phyloP scores from a whole-genome alignment of 805 yeast species.

The Nakazawaea populi region DNA sequence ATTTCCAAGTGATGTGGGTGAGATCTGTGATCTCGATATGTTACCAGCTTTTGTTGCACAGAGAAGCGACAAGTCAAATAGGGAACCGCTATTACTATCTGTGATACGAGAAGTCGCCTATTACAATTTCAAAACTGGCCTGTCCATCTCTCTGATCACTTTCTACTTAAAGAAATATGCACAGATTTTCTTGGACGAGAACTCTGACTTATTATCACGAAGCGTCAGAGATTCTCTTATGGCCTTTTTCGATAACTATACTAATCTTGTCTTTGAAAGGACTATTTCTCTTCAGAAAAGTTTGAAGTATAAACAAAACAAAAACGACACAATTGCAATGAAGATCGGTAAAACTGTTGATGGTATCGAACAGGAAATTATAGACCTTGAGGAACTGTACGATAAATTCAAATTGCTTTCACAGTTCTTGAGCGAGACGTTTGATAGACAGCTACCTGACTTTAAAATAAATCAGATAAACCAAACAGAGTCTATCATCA shows the following conservation, averaged over 20 bases:
- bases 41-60: slow-evolving; percentile 39
- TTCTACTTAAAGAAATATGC: slow-evolving; percentile 46
- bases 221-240: slow-evolving; percentile 22
- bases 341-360: slow-evolving; percentile 59
- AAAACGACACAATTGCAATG: slow-evolving; percentile 50
- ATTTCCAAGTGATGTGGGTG: slow-evolving; percentile 38
- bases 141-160: slow-evolving; percentile 32
- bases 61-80: slow-evolving; percentile 21
- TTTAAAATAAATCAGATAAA: slow-evolving; percentile 22
- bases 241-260: slow-evolving; percentile 35
- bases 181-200: slow-evolving; percentile 23
- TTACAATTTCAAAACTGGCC: slow-evolving; percentile 26
- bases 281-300: slow-evolving; percentile 30
- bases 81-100: slow-evolving; percentile 34
- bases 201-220: slow-evolving; percentile 22
- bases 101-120: slow-evolving; percentile 40
- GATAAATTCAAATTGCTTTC: slow-evolving; percentile 40
- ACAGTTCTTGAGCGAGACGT: slow-evolving; percentile 34
- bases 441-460: slow-evolving; percentile 32
- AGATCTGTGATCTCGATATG: slow-evolving; percentile 26
- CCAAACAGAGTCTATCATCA: slow-evolving; percentile 18
- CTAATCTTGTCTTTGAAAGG: slow-evolving; percentile 33
- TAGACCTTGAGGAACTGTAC: slow-evolving; percentile 22
- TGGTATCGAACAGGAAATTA: slow-evolving; percentile 15
- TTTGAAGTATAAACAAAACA: slow-evolving; percentile 28